Conservation (phyloP, 2,329 filamentous ascomycete genomes). For the Colletotrichum gigasporum region DNA sequence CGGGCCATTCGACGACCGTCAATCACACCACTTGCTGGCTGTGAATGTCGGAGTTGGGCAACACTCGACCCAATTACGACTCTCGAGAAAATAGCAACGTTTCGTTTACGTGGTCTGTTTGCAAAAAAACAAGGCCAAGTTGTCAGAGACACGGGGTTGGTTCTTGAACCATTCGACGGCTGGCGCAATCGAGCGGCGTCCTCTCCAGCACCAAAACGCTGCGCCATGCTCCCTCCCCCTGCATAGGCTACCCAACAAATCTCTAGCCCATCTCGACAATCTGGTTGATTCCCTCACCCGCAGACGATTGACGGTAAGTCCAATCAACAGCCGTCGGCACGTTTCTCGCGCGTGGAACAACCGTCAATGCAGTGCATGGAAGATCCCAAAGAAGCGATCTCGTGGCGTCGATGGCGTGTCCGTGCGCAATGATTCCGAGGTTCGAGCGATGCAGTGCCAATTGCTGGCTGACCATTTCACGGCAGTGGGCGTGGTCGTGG, state of each 20-base stretch:
- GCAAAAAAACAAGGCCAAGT: too few species aligned
- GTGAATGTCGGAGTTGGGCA: too few species aligned
- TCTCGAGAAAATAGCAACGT: too few species aligned
- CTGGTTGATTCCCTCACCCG: background rate
- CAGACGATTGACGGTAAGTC: background rate
- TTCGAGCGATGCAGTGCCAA: background rate
- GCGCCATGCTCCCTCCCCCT: background rate
- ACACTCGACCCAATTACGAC: too few species aligned
- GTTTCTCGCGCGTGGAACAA: background rate
- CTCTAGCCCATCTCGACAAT: background rate
- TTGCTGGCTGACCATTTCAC: background rate
- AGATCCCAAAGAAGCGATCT: background rate
- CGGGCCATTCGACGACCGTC: too few species aligned
- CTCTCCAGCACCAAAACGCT: too few species aligned
- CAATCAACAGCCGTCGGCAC: background rate
- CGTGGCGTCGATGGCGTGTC: background rate
- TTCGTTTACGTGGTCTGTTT: too few species aligned
- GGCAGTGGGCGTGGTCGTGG: too few species aligned
- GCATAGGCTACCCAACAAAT: background rate
- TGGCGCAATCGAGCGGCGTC: too few species aligned
- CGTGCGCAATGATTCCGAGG: slow-evolving; percentile 21
- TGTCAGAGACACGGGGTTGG: too few species aligned
- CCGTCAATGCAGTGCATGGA: background rate
- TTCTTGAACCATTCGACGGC: too few species aligned
- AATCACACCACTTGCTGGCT: too few species aligned